A percentile compares a stretch with the other conserved stretches of the same genome.
Evolutionary conservation across 306 rosid genomes (phyloP).

Genomic region (Carpinus viminea): DNA sequence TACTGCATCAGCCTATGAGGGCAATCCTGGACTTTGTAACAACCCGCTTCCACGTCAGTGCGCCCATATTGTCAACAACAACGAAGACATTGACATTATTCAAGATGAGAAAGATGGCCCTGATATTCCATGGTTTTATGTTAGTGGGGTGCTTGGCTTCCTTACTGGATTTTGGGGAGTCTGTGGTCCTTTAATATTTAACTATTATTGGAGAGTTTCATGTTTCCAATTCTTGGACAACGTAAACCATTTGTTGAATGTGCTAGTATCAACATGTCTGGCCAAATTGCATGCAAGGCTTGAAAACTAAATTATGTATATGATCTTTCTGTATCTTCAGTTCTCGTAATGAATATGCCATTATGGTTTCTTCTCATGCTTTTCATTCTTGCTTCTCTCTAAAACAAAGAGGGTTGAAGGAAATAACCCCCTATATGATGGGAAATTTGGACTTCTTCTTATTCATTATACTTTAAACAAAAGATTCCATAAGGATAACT

Average conservation of each 20-base stretch:
- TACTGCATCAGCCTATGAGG: neutral
- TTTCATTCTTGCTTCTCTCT: too few relatives aligned
- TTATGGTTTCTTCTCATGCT: too few relatives aligned
- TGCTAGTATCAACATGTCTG: neutral
- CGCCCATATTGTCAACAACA: neutral
- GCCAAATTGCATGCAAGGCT: neutral
- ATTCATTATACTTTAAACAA: too few relatives aligned
- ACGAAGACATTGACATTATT: neutral
- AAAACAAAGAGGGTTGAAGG: too few relatives aligned
- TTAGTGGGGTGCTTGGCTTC: neutral
- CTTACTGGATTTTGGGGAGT: slow-evolving; percentile 12
- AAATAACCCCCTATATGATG: too few relatives aligned
- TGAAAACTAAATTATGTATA: too few relatives aligned
- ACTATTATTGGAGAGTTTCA: neutral
- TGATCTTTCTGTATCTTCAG: neutral
- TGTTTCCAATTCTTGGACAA: neutral
- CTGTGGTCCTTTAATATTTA: neutral
- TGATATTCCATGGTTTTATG: neutral
- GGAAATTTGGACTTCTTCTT: too few relatives aligned
- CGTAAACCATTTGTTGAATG: neutral
- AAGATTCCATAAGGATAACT: too few relatives aligned
- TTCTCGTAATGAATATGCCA: too few relatives aligned
- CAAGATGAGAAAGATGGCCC: neutral
- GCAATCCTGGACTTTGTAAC: neutral
- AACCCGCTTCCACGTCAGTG: slow-evolving; percentile 10